Percentiles rank a stretch among this genome's conserved stretches.
Conservation (phyloP, 2,329 filamentous ascomycete species). For the Apiospora malaysiana region DNA sequence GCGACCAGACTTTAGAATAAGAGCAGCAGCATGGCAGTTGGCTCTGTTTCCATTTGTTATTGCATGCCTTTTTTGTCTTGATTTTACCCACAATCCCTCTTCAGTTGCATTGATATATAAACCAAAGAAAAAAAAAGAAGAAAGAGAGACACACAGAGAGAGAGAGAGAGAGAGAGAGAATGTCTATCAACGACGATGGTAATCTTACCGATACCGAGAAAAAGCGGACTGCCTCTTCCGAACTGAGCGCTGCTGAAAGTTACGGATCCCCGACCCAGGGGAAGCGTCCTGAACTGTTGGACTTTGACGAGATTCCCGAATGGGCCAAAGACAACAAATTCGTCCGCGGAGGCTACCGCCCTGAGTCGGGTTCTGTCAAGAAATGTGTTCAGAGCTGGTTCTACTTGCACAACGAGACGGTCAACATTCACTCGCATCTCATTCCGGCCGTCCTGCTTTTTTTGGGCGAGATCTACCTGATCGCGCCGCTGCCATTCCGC, state of each 20-base stretch:
- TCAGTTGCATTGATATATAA: background rate
- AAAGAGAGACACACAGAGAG: no score
- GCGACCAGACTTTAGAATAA: background rate
- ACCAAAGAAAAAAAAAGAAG: background rate
- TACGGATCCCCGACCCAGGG: constrained; percentile 10
- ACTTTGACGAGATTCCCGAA: constrained; percentile 43
- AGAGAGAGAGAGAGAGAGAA: background rate
- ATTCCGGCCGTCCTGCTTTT: constrained; percentile 47
- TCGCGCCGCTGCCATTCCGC: constrained; percentile 27
- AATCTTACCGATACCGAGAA: constrained; percentile 15
- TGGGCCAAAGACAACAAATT: constrained; percentile 51
- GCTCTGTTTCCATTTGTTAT: background rate
- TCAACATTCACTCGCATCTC: constrained; percentile 52
- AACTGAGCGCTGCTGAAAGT: background rate
- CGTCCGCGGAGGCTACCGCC: constrained; percentile 50
- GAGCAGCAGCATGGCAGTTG: constrained; percentile 7
- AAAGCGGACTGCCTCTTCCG: constrained; percentile 13
- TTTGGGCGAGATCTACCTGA: constrained; percentile 38
- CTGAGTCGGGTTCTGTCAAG: constrained; percentile 43
- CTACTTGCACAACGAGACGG: constrained; percentile 50
- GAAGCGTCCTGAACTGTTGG: constrained; percentile 26
- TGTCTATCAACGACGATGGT: constrained; percentile 1
- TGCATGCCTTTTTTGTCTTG: constrained; percentile 4
- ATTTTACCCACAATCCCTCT: background rate
- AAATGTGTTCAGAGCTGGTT: constrained; percentile 47